These are phyloP conservation scores for Penicillium samsonianum DNA, from an alignment of 495 filamentous ascomycete species.

Conservation along the genomic window DNA sequence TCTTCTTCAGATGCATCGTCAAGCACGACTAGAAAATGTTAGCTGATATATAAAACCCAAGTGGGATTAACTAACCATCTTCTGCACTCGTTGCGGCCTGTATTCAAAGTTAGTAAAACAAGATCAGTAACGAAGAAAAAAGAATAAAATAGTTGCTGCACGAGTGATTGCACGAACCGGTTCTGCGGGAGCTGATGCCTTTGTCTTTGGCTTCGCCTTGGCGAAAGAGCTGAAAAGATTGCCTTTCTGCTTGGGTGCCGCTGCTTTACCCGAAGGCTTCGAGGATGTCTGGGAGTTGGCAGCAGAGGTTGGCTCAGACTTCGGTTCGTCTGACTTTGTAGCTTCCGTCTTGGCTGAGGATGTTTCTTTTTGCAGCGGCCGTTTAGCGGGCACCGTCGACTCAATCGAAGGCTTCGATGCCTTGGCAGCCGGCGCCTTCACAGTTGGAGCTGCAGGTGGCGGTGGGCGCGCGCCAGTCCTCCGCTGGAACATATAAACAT, in stretches of 20 bases:
- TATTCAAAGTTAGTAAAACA: conserved; percentile 12
- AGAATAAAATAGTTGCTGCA: not conserved
- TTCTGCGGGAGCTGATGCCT: conserved; percentile 48
- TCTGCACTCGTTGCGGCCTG: conserved; percentile 42
- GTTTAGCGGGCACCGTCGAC: conserved; percentile 38
- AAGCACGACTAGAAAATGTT: conserved; percentile 26
- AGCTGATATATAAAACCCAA: conserved; percentile 12
- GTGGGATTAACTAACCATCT: conserved; percentile 49
- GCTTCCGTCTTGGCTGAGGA: conserved; percentile 26
- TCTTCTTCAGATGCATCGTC: conserved; percentile 75
- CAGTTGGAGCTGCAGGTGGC: conserved; percentile 25
- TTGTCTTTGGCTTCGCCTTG: conserved; percentile 69
- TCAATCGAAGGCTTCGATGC: conserved; percentile 24
- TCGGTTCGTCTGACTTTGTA: conserved; percentile 32
- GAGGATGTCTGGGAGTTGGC: conserved; percentile 31
- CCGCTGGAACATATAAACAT: conserved; percentile 39
- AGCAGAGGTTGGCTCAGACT: conserved; percentile 27
- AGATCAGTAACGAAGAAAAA: conserved; percentile 14
- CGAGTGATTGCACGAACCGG: conserved; percentile 22
- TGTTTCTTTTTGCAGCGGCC: conserved; percentile 31
- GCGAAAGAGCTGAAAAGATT: conserved; percentile 84
- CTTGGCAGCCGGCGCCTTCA: conserved; percentile 18
- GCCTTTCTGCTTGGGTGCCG: conserved; percentile 59
- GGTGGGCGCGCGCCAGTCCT: conserved; percentile 46
- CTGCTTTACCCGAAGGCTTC: conserved; percentile 39